Conservation (phyloP, 345 rosid genomes). For the Eucalyptus tenuipes region DNA sequence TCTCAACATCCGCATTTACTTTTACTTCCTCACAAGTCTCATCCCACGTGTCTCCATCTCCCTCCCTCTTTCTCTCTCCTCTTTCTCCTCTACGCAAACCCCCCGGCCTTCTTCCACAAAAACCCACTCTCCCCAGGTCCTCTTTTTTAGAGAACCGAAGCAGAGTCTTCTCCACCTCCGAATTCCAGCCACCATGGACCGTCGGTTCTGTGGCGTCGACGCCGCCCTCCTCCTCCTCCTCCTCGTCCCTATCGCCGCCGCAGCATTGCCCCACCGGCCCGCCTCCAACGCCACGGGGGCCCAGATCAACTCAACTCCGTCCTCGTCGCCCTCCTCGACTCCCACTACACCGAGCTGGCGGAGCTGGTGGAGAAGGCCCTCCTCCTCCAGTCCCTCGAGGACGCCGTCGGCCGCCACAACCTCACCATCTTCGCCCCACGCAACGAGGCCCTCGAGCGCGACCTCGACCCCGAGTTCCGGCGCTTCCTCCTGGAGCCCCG, state of each 20-base stretch:
- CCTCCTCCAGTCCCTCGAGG: constrained; percentile 79
- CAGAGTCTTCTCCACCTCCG: neutral
- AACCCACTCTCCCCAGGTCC: neutral
- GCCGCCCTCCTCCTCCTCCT: constrained; percentile 6
- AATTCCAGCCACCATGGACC: constrained; percentile 28
- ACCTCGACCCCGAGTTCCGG: constrained; percentile 80
- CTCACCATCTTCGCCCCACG: constrained; percentile 90
- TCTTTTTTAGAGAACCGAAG: neutral
- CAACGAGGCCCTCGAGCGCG: constrained; percentile 79
- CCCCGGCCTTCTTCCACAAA: neutral
- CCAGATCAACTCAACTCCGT: constrained; percentile 79
- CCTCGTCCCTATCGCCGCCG: neutral
- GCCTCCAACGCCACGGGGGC: neutral
- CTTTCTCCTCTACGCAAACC: neutral
- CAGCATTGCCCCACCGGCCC: constrained; percentile 13
- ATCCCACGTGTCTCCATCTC: neutral
- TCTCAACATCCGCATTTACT: neutral
- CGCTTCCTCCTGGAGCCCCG: constrained; percentile 89
- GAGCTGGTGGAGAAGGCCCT: constrained; percentile 89
- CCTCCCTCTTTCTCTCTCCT: neutral
- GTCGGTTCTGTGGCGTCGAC: constrained; percentile 32
- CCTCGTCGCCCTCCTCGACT: constrained; percentile 92
- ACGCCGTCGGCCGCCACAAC: constrained; percentile 72
- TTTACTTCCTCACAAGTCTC: neutral
- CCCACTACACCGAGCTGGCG: constrained; percentile 84